Evolutionary conservation across 805 yeast genomes (phyloP).

Genomic region (Nakazawaea ernobii): DNA sequence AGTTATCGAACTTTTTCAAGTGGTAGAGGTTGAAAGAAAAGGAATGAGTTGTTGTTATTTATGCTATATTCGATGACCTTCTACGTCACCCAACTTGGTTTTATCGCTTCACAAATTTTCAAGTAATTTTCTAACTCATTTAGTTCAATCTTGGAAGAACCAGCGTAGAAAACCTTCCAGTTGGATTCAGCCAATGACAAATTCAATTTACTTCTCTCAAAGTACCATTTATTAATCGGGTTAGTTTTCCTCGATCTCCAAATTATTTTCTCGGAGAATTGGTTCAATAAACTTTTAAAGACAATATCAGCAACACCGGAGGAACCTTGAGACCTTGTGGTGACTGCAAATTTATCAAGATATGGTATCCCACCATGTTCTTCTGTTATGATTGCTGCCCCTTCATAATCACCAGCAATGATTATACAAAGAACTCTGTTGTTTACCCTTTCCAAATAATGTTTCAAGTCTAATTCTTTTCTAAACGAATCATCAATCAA

Average conservation of each 20-base stretch:
- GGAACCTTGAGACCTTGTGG: constrained; percentile 78
- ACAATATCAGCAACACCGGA: constrained; percentile 92
- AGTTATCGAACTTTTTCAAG: no score
- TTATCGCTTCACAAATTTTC: constrained; percentile 49
- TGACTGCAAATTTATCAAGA: constrained; percentile 90
- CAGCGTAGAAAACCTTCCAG: constrained; percentile 38
- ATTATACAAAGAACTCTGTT: constrained; percentile 68
- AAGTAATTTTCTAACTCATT: constrained; percentile 41
- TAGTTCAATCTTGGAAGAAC: constrained; percentile 23
- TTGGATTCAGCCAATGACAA: constrained; percentile 34
- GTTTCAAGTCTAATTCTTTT: constrained; percentile 54
- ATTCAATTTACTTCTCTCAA: constrained; percentile 80
- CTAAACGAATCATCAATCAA: constrained; percentile 80
- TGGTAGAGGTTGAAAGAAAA: no score
- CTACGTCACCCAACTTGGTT: constrained; percentile 39
- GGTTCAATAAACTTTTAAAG: constrained; percentile 68
- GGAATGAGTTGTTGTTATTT: no score
- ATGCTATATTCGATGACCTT: no score
- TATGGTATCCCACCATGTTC: constrained; percentile 47
- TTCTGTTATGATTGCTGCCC: constrained; percentile 89
- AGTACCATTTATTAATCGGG: constrained; percentile 97
- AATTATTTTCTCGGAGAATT: constrained; percentile 66
- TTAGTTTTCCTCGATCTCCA: constrained; percentile 88
- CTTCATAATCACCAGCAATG: constrained; percentile 91
- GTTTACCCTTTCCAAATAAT: constrained; percentile 63